Conservation (phyloP, 306 rosid genomes). For the Citrullus mucosospermus region DNA sequence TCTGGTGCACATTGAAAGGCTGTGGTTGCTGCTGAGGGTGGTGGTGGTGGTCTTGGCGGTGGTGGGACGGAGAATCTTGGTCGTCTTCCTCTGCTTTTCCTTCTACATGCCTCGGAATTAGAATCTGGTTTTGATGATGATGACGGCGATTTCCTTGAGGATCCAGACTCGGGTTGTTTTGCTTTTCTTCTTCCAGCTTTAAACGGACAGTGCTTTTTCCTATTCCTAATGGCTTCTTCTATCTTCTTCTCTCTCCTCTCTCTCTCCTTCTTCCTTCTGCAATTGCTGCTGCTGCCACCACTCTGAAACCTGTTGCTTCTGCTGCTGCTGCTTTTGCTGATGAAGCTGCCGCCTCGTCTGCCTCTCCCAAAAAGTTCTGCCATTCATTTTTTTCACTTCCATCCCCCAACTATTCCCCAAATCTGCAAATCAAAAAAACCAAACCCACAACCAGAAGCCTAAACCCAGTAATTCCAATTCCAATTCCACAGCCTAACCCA, state of each 20-base stretch:
- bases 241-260: neutral
- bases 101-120: conserved; percentile 5
- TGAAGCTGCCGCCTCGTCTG: conserved; percentile 1
- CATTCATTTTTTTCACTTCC: conserved; percentile 10
- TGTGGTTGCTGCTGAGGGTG: neutral
- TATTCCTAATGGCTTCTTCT: neutral
- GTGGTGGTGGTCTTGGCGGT: conserved; percentile 1
- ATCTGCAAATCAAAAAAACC: neutral
- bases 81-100: conserved; percentile 10
- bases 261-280: neutral
- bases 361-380: conserved; percentile 6
- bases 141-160: conserved; percentile 11
- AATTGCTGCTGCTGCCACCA: conserved; percentile 11
- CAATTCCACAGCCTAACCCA: conserved; percentile 11
- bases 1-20: conserved; percentile 6
- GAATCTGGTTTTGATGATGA: conserved; percentile 13
- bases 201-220: conserved; percentile 3
- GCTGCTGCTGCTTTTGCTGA: neutral
- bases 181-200: conserved; percentile 19
- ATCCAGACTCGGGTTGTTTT: conserved; percentile 12
- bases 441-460: neutral
- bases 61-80: conserved; percentile 14
- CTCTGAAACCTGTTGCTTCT: conserved; percentile 4
- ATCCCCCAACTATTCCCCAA: neutral
- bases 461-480: neutral